phyloP scores from a whole-genome alignment of 1,139 yeast genomes.

The Saccharomyces hybrid region DNA sequence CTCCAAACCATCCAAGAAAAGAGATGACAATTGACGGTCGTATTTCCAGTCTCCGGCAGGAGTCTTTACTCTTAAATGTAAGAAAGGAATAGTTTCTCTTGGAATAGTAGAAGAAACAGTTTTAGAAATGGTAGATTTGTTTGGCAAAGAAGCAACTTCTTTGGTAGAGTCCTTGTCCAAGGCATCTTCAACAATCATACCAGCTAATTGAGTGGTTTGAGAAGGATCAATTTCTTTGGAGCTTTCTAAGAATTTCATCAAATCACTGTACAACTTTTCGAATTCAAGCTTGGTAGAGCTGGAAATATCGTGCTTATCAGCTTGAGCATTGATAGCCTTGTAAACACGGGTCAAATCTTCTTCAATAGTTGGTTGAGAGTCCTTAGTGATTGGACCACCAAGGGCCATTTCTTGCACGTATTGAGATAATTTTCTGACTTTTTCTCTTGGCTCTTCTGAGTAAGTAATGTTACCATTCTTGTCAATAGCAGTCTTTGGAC shows the following conservation, averaged over 20 bases:
- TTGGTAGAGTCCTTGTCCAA: conserved; percentile 58
- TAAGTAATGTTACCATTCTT: conserved; percentile 81
- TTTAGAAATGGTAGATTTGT: conserved; percentile 56
- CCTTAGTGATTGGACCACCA: conserved; percentile 78
- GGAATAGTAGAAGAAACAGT: conserved; percentile 70
- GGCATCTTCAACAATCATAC: conserved; percentile 35
- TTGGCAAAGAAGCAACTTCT: conserved; percentile 79
- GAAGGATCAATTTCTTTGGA: conserved; percentile 53
- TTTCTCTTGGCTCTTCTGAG: conserved; percentile 78
- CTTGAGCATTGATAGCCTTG: conserved; percentile 68
- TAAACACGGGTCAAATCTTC: conserved; percentile 82
- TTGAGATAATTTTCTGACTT: conserved; percentile 90
- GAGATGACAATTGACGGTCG: conserved; percentile 67
- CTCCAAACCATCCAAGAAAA: conserved; percentile 84
- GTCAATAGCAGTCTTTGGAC: conserved; percentile 85
- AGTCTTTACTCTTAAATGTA: conserved; percentile 76
- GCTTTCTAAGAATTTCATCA: conserved; percentile 63
- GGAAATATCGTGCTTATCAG: conserved; percentile 37
- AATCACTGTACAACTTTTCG: conserved; percentile 70
- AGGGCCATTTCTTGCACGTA: conserved; percentile 95
- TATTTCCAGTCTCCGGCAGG: conserved; percentile 74
- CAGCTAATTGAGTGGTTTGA: conserved; percentile 35
- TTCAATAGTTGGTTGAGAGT: conserved; percentile 58
- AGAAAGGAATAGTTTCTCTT: conserved; percentile 86
- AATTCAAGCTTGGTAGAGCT: conserved; percentile 64